A percentile compares a stretch with the other conserved stretches of the same genome.
Conservation (phyloP, 225 moss, liverwort and hornwort species). For the Polytrichum formosum region DNA sequence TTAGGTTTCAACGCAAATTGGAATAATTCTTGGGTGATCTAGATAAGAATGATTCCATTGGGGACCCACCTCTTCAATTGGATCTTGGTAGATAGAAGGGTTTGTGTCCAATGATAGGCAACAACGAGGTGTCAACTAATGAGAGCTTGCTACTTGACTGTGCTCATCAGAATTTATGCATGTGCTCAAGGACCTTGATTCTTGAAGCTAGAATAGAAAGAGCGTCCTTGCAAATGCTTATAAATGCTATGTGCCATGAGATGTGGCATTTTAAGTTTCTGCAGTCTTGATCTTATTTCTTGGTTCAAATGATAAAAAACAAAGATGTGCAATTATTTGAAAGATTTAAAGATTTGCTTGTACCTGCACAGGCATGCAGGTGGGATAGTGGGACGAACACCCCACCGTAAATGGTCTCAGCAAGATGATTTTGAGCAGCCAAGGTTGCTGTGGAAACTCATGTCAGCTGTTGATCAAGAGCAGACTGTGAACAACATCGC, state of each 20-base stretch:
- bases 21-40: too few species aligned
- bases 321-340: background rate
- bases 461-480: conserved; percentile 1
- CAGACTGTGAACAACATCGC: background rate
- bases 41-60: too few species aligned
- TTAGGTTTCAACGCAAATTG: too few species aligned
- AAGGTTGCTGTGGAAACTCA: background rate
- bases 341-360: background rate
- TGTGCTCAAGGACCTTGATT: too few species aligned
- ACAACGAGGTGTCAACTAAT: too few species aligned
- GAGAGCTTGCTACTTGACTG: too few species aligned
- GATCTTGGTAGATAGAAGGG: too few species aligned
- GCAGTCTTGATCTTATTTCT: background rate
- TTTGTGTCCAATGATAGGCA: too few species aligned
- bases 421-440: conserved; percentile 4
- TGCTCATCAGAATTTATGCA: too few species aligned
- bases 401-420: background rate
- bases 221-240: background rate
- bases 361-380: conserved; percentile 27
- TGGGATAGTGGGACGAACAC: conserved; percentile 18
- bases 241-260: background rate
- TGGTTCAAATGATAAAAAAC: background rate
- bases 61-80: too few species aligned
- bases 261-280: background rate
- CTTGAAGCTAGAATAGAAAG: background rate